phyloP scores from a whole-genome alignment of 805 yeast species.

The Ogataea sp. region DNA sequence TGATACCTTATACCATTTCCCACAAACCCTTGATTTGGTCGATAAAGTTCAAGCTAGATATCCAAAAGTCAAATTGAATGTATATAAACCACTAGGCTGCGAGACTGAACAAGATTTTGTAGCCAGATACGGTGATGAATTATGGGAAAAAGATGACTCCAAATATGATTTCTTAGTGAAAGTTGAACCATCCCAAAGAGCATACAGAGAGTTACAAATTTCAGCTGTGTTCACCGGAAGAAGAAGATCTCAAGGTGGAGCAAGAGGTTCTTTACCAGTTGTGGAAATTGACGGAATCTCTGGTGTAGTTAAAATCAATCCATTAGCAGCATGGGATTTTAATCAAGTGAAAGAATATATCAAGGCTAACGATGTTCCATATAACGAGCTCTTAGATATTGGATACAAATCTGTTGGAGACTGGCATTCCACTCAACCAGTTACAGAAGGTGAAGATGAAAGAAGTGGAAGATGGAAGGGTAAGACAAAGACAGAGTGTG shows the following conservation, averaged over 20 bases:
- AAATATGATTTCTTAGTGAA: slow-evolving; percentile 81
- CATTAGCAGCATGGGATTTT: slow-evolving; percentile 79
- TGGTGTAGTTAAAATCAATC: slow-evolving; percentile 79
- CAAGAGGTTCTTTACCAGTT: slow-evolving; percentile 61
- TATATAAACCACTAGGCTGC: slow-evolving; percentile 59
- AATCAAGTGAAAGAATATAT: slow-evolving; percentile 62
- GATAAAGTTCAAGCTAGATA: slow-evolving; percentile 50
- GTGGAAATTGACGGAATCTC: slow-evolving; percentile 67
- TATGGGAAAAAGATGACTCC: slow-evolving; percentile 81
- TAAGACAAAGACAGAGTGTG: slow-evolving; percentile 86
- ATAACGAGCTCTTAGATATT: slow-evolving; percentile 71
- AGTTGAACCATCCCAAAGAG: slow-evolving; percentile 88
- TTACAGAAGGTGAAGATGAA: slow-evolving; percentile 87
- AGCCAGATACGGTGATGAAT: slow-evolving; percentile 56
- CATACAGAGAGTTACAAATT: slow-evolving; percentile 66
- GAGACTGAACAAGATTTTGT: slow-evolving; percentile 56
- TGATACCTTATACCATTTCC: slow-evolving; percentile 89
- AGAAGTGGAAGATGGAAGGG: slow-evolving; percentile 98
- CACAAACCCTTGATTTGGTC: slow-evolving; percentile 81
- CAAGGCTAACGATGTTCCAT: slow-evolving; percentile 67
- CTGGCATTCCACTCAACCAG: slow-evolving; percentile 91
- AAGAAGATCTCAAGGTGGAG: slow-evolving; percentile 84
- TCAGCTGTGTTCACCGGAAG: slow-evolving; percentile 89
- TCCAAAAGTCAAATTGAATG: slow-evolving; percentile 44
- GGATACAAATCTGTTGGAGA: slow-evolving; percentile 94